Conservation (phyloP, 1,284 basidiomycete genomes). For the Tylopilus orsonianus region DNA sequence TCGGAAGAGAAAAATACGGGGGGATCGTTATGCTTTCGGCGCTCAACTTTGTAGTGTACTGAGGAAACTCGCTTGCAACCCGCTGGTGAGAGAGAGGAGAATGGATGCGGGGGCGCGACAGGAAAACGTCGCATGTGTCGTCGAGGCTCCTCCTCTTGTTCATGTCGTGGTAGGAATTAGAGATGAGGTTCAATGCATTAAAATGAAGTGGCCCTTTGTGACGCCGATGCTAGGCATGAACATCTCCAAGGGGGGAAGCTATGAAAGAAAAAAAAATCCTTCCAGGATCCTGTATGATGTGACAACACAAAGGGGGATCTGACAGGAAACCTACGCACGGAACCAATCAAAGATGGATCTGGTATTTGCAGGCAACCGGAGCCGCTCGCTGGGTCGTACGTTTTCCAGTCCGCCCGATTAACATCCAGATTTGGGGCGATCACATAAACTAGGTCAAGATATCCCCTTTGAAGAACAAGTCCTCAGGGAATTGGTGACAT, state of each 20-base stretch:
- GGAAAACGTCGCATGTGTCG: constrained; percentile 30
- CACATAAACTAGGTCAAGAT: constrained; percentile 14
- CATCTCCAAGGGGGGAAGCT: constrained; percentile 15
- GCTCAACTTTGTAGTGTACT: constrained; percentile 5
- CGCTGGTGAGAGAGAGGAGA: constrained; percentile 12
- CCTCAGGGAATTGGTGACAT: not conserved
- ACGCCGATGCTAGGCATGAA: not conserved
- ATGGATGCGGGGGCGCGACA: constrained; percentile 22
- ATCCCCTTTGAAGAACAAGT: constrained; percentile 15
- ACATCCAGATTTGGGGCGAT: constrained; percentile 18
- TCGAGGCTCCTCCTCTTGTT: constrained; percentile 30
- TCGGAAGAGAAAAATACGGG: constrained; percentile 9
- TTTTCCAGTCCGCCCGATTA: constrained; percentile 27
- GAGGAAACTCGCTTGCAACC: constrained; percentile 13
- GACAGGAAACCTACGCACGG: constrained; percentile 7
- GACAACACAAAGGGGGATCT: constrained; percentile 22
- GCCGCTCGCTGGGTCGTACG: constrained; percentile 23
- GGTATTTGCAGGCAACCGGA: not conserved
- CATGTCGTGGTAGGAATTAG: constrained; percentile 27
- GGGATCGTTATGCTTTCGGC: constrained; percentile 12
- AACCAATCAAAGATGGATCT: constrained; percentile 7
- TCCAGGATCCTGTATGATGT: constrained; percentile 4
- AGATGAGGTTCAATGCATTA: constrained; percentile 7
- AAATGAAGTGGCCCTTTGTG: constrained; percentile 25
- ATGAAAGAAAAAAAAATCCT: constrained; percentile 10